Evolutionary conservation across 805 yeast species (phyloP).

Genomic region (Candida sakaeoensis): DNA sequence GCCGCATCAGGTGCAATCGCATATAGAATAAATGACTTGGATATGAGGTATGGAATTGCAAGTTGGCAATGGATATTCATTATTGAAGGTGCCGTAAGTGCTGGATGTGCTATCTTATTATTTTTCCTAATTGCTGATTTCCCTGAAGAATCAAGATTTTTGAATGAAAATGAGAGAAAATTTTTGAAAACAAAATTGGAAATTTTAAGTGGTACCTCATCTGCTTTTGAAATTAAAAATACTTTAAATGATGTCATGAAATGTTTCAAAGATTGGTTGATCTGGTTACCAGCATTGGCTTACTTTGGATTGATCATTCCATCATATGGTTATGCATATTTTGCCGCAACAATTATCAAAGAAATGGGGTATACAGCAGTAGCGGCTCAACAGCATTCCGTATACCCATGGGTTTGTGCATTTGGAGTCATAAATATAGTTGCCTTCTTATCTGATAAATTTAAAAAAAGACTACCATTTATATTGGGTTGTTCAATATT

Average conservation of each 20-base stretch:
- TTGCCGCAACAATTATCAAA: conserved; percentile 63
- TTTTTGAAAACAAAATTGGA: conserved; percentile 54
- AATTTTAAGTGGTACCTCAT: conserved; percentile 38
- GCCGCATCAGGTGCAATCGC: conserved; percentile 78
- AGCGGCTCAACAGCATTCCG: conserved; percentile 74
- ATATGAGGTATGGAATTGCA: conserved; percentile 37
- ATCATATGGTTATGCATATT: conserved; percentile 73
- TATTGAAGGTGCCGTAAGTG: conserved; percentile 42
- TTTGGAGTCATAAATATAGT: conserved; percentile 60
- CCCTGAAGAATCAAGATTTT: conserved; percentile 63
- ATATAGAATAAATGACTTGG: conserved; percentile 54
- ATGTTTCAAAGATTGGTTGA: conserved; percentile 57
- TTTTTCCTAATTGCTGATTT: conserved; percentile 60
- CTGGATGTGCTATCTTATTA: conserved; percentile 32
- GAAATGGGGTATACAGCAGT: conserved; percentile 64
- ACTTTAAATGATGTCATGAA: conserved; percentile 41
- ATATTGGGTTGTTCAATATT: conserved; percentile 25
- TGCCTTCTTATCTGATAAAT: conserved; percentile 62
- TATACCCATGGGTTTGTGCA: conserved; percentile 81
- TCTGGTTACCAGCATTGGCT: conserved; percentile 55
- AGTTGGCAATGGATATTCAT: conserved; percentile 54
- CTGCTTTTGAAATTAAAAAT: conserved; percentile 48
- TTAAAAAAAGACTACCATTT: conserved; percentile 44
- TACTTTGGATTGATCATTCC: conserved; percentile 68
- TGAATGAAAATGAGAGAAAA: conserved; percentile 41